phyloP scores from a whole-genome alignment of 1,139 yeast species.

The Magnusiomyces suaveolens region DNA sequence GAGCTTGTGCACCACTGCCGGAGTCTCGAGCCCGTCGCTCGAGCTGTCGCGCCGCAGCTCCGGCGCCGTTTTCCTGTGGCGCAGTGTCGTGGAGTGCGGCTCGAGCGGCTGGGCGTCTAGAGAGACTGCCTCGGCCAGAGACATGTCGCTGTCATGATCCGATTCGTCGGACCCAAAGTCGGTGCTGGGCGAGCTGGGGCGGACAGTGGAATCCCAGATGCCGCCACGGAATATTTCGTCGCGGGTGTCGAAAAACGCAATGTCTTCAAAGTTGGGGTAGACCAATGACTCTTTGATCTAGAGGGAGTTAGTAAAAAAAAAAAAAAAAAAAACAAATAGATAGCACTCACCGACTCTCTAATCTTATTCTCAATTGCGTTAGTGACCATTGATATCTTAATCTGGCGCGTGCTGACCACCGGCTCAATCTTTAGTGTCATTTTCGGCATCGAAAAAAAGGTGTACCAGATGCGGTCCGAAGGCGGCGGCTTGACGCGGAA shows the following conservation, averaged over 20 bases:
- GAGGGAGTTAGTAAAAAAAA: slow-evolving; percentile 1
- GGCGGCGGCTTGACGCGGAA: slow-evolving; percentile 80
- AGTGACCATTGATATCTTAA: slow-evolving; percentile 69
- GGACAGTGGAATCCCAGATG: slow-evolving; percentile 45
- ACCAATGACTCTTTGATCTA: slow-evolving; percentile 63
- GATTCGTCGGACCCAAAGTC: not conserved
- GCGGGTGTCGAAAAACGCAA: slow-evolving; percentile 56
- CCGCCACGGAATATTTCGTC: slow-evolving; percentile 81
- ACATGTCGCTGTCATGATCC: not conserved
- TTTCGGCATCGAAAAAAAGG: slow-evolving; percentile 71
- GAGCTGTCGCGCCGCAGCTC: slow-evolving; percentile 2
- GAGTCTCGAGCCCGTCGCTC: not conserved
- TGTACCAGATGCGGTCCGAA: slow-evolving; percentile 81
- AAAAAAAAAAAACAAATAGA: not conserved
- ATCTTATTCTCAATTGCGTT: slow-evolving; percentile 69
- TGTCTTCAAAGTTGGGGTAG: slow-evolving; percentile 80
- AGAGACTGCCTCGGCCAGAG: too few relatives aligned
- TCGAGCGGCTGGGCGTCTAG: too few relatives aligned
- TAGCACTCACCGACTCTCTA: slow-evolving; percentile 45
- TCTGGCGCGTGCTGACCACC: slow-evolving; percentile 70
- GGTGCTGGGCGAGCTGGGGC: not conserved
- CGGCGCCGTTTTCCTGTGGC: slow-evolving; percentile 10
- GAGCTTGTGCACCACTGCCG: not conserved
- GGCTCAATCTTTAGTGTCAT: slow-evolving; percentile 62
- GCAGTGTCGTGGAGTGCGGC: slow-evolving; percentile 2